Conservation (phyloP, 495 filamentous ascomycete species). For the Letharia columbiana region DNA sequence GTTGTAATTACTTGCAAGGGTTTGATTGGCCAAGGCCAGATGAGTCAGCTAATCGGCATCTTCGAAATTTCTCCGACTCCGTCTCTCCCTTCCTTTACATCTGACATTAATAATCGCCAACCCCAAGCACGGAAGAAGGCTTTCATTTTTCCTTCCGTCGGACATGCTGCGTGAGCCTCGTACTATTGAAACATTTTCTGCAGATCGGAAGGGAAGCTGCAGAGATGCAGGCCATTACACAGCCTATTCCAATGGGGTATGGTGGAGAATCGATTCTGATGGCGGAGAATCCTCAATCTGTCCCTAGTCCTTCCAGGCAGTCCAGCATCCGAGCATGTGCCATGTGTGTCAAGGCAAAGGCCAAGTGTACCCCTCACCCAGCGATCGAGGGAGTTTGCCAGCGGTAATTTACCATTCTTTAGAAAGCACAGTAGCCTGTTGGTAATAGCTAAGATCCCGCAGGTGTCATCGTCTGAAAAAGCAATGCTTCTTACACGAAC, state of each 20-base stretch:
- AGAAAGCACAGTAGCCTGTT: background rate
- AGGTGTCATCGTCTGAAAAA: conserved; percentile 1
- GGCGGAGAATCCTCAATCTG: background rate
- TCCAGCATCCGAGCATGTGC: conserved; percentile 1
- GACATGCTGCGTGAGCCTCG: background rate
- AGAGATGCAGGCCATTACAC: background rate
- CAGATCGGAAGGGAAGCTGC: background rate
- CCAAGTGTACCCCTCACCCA: background rate
- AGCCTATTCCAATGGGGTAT: background rate
- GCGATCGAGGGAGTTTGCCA: background rate
- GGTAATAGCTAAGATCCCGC: background rate
- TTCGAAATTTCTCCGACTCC: background rate
- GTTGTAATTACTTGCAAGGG: background rate
- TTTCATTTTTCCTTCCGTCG: background rate
- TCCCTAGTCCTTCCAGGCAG: background rate
- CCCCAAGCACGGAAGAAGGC: background rate
- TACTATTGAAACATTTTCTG: background rate
- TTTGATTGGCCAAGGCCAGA: background rate
- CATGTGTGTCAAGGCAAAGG: background rate
- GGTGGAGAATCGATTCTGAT: background rate
- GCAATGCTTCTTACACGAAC: background rate
- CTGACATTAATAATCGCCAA: background rate
- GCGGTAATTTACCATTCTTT: background rate
- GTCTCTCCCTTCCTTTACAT: background rate
- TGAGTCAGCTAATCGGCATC: background rate